A percentile compares a stretch with the other conserved stretches of the same genome.
Evolutionary conservation across 139 green algal species (phyloP).

Genomic region (Chlamydomonas asymmetrica): DNA sequence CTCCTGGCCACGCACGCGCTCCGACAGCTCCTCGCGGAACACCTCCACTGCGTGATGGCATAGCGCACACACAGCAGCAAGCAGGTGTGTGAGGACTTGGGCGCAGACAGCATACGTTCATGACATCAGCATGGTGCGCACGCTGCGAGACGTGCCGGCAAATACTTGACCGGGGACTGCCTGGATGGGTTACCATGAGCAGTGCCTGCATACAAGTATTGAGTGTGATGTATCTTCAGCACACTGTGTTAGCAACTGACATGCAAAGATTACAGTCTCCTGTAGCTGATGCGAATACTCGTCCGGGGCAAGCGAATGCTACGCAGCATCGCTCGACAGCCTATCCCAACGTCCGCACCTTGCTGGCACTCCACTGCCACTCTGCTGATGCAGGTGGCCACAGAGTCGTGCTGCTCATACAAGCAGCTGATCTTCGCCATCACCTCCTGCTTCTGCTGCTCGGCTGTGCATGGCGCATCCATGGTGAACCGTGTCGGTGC

Average conservation of each 20-base stretch:
- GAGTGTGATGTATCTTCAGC: too few relatives aligned
- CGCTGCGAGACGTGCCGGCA: background rate
- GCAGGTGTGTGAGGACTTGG: background rate
- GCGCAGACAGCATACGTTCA: background rate
- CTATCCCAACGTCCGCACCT: background rate
- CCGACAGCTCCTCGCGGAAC: constrained; percentile 12
- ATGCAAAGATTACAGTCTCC: background rate
- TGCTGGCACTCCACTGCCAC: background rate
- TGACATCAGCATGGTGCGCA: background rate
- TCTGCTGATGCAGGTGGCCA: background rate
- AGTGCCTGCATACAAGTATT: background rate
- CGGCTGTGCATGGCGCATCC: background rate
- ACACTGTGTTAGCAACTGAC: background rate
- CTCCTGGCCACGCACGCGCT: constrained; percentile 6
- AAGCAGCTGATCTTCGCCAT: constrained; percentile 25
- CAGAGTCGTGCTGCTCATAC: background rate
- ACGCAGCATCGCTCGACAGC: background rate
- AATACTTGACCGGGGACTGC: background rate
- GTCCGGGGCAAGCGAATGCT: background rate
- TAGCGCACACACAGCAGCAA: background rate
- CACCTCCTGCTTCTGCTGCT: constrained; percentile 9
- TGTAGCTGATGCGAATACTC: background rate
- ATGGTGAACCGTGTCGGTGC: background rate
- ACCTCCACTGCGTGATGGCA: constrained; percentile 12
- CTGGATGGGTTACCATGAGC: background rate